Evolutionary conservation across 2,329 filamentous ascomycete genomes (phyloP).

Genomic region (Penicillium expansum): DNA sequence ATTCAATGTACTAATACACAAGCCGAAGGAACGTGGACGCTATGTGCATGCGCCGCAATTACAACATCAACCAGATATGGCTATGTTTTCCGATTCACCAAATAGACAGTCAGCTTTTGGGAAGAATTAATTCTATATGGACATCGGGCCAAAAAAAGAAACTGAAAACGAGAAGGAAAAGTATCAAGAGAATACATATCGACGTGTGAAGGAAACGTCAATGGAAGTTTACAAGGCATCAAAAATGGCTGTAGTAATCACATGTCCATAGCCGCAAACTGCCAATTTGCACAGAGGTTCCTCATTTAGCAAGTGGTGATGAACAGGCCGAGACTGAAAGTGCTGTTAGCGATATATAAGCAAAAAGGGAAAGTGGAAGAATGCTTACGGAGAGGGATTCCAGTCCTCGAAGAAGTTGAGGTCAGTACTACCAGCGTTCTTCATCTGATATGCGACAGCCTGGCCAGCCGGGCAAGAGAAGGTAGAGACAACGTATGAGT

Average conservation of each 20-base stretch:
- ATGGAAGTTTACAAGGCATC: constrained; percentile 2
- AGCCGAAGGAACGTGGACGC: constrained; percentile 2
- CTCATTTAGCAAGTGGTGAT: constrained; percentile 41
- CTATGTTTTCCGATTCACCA: constrained; percentile 1
- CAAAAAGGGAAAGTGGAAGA: not conserved
- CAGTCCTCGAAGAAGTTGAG: constrained; percentile 65
- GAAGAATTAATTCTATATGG: not conserved
- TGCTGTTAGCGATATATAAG: constrained; percentile 12
- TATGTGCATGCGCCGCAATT: not conserved
- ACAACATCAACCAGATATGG: constrained; percentile 5
- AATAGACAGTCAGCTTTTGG: constrained; percentile 10
- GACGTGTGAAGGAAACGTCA: not conserved
- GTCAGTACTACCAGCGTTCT: constrained; percentile 49
- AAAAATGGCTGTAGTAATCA: not conserved
- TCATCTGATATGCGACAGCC: constrained; percentile 54
- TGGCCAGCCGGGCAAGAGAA: constrained; percentile 56
- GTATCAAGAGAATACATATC: constrained; percentile 1
- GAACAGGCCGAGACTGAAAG: constrained; percentile 40
- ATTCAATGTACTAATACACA: constrained; percentile 4
- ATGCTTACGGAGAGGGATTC: constrained; percentile 51
- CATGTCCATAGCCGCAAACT: not conserved
- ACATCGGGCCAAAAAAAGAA: not conserved
- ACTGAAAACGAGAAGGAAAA: not conserved
- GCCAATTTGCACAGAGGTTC: not conserved
- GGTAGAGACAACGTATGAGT: constrained; percentile 53